phyloP scores from a whole-genome alignment of 768 basidiomycete genomes.

The Hypsizygus marmoreus region DNA sequence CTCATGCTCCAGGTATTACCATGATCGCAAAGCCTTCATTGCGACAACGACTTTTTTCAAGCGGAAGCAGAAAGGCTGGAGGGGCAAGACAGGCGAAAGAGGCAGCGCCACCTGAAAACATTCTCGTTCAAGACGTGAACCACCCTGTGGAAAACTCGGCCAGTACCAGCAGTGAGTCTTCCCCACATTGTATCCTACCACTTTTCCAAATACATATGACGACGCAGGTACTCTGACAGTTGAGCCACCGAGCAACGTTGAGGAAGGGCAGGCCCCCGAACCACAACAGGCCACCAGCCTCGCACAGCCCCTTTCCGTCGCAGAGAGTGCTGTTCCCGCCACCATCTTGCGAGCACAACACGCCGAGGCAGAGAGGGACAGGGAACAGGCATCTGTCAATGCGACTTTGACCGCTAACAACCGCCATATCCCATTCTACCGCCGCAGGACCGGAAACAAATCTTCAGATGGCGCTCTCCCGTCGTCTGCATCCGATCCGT shows the following conservation, averaged over 20 bases:
- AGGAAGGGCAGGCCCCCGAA: constrained; percentile 22
- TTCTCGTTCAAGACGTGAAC: constrained; percentile 13
- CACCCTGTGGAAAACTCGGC: constrained; percentile 25
- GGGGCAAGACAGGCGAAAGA: constrained; percentile 21
- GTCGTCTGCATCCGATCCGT: constrained; percentile 28
- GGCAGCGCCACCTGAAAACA: constrained; percentile 8
- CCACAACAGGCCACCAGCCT: constrained; percentile 13
- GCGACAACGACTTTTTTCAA: constrained; percentile 34
- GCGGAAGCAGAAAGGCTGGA: constrained; percentile 20
- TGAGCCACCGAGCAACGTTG: constrained; percentile 17
- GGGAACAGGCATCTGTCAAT: constrained; percentile 43
- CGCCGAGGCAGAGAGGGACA: constrained; percentile 31
- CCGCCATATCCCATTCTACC: constrained; percentile 45
- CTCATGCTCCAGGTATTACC: constrained; percentile 12
- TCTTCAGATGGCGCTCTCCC: constrained; percentile 35
- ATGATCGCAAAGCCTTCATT: constrained; percentile 27
- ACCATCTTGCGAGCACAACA: constrained; percentile 17
- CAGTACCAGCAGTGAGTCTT: constrained; percentile 27
- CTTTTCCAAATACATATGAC: constrained; percentile 4
- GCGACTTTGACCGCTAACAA: constrained; percentile 38
- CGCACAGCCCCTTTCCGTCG: constrained; percentile 12
- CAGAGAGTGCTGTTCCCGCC: constrained; percentile 16
- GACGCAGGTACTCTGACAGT: constrained; percentile 20
- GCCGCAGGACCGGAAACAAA: constrained; percentile 38
- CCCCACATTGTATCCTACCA: constrained; percentile 1